Percentiles rank a stretch among this genome's conserved stretches.
These are phyloP conservation scores for Leccinum fuscescens DNA, from an alignment of 1,284 basidiomycete genomes.

Conservation along the genomic window DNA sequence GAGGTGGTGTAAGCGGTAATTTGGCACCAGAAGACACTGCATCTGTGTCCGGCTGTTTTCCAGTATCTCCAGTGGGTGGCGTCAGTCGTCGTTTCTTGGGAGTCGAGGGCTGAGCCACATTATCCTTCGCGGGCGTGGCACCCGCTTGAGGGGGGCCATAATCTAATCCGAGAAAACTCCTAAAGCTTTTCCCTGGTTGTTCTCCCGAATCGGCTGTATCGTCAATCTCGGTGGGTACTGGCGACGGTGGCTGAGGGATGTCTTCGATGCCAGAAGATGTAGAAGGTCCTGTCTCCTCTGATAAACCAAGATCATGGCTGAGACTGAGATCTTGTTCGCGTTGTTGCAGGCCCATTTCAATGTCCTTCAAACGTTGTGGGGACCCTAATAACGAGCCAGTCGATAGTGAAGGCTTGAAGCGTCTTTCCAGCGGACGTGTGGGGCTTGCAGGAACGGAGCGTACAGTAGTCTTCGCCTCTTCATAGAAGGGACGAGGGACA, in stretches of 20 bases:
- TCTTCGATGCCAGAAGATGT: neutral
- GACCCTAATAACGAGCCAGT: slow-evolving; percentile 3
- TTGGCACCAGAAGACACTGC: neutral
- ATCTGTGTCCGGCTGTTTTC: neutral
- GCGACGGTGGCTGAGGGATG: slow-evolving; percentile 26
- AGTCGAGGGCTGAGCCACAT: slow-evolving; percentile 22
- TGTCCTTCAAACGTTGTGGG: slow-evolving; percentile 20
- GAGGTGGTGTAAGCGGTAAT: slow-evolving; percentile 22
- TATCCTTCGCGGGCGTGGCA: slow-evolving; percentile 1
- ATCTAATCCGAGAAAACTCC: slow-evolving; percentile 25
- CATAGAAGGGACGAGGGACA: neutral
- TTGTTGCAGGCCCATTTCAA: slow-evolving; percentile 20
- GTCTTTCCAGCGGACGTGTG: neutral
- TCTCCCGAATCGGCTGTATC: slow-evolving; percentile 20
- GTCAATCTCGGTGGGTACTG: slow-evolving; percentile 26
- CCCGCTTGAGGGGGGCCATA: slow-evolving; percentile 12
- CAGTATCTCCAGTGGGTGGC: neutral
- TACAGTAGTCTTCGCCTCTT: neutral
- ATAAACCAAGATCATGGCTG: slow-evolving; percentile 6
- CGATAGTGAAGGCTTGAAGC: neutral
- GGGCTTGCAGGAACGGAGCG: neutral
- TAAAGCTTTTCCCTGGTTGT: slow-evolving; percentile 17
- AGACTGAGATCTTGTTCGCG: slow-evolving; percentile 19
- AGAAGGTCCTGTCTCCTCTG: slow-evolving; percentile 6
- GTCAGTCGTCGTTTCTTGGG: slow-evolving; percentile 25